A percentile compares a stretch with the other conserved stretches of the same genome.
Evolutionary conservation across 176 grass and related monocot genomes (phyloP).

Genomic region (Carex littledalei): DNA sequence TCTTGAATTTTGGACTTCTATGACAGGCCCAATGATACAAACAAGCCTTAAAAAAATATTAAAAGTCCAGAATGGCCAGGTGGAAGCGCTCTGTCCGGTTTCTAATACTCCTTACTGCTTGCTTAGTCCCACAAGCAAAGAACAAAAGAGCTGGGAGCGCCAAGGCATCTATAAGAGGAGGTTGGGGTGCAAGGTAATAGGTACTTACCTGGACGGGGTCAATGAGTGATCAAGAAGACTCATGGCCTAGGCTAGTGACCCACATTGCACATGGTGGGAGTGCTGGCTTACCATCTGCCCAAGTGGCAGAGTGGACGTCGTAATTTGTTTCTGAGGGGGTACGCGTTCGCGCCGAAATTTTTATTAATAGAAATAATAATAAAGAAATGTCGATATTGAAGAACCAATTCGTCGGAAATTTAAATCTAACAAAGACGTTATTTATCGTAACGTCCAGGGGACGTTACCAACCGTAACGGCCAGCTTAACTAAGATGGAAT

Average conservation of each 20-base stretch:
- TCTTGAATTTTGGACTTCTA: too few species aligned
- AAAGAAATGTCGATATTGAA: too few species aligned
- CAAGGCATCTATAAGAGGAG: neutral
- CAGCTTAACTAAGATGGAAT: too few species aligned
- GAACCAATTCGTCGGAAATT: too few species aligned
- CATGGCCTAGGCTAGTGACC: conserved; percentile 28
- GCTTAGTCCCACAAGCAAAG: neutral
- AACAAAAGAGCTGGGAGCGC: neutral
- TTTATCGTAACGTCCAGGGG: too few species aligned
- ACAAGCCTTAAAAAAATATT: too few species aligned
- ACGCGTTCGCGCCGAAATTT: too few species aligned
- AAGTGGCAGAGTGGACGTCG: conserved; percentile 38
- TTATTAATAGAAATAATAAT: too few species aligned
- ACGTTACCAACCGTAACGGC: too few species aligned
- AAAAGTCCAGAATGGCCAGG: too few species aligned
- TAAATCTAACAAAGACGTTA: too few species aligned
- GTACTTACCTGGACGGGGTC: conserved; percentile 46
- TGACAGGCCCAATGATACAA: too few species aligned
- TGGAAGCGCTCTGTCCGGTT: neutral
- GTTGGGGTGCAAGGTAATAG: neutral
- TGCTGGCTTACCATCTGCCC: conserved; percentile 33
- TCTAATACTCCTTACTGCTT: neutral
- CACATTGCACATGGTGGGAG: conserved; percentile 23
- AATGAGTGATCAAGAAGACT: conserved; percentile 15
- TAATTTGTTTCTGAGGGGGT: conserved; percentile 50